Evolutionary conservation across 768 basidiomycete species (phyloP).

Genomic region (Termitomyces sp.): DNA sequence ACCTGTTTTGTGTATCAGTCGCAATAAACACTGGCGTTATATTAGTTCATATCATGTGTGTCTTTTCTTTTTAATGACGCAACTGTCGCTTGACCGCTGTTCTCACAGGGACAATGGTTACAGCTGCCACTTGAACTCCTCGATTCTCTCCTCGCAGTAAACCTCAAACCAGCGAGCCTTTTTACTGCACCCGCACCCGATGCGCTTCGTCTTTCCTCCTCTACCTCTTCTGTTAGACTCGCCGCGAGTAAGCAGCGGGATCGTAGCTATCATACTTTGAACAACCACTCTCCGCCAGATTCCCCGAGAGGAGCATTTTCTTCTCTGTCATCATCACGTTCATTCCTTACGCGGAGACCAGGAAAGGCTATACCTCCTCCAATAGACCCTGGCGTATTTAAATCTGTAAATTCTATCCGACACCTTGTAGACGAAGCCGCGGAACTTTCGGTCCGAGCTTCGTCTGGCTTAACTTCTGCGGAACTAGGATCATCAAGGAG

Average conservation of each 20-base stretch:
- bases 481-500: constrained; percentile 64
- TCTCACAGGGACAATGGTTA: constrained; percentile 79
- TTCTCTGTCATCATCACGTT: constrained; percentile 35
- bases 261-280: constrained; percentile 37
- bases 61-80: constrained; percentile 12
- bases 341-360: constrained; percentile 48
- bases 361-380: constrained; percentile 77
- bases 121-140: constrained; percentile 83
- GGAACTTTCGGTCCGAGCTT: constrained; percentile 81
- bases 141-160: constrained; percentile 74
- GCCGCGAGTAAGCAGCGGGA: constrained; percentile 34
- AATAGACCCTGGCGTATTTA: constrained; percentile 86
- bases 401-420: constrained; percentile 67
- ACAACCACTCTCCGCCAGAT: constrained; percentile 39
- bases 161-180: constrained; percentile 67
- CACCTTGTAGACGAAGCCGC: constrained; percentile 85
- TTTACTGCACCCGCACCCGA: constrained; percentile 33
- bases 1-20: constrained; percentile 77
- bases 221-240: constrained; percentile 18
- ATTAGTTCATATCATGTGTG: constrained; percentile 88
- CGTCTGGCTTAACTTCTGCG: constrained; percentile 75
- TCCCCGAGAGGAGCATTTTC: constrained; percentile 32
- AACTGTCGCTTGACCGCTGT: constrained; percentile 8
- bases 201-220: constrained; percentile 29
- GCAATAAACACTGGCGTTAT: constrained; percentile 93